These are phyloP conservation scores for Umbelopsis sp. DNA, from an alignment of 192 early-diverging fungal species.

Conservation along the genomic window DNA sequence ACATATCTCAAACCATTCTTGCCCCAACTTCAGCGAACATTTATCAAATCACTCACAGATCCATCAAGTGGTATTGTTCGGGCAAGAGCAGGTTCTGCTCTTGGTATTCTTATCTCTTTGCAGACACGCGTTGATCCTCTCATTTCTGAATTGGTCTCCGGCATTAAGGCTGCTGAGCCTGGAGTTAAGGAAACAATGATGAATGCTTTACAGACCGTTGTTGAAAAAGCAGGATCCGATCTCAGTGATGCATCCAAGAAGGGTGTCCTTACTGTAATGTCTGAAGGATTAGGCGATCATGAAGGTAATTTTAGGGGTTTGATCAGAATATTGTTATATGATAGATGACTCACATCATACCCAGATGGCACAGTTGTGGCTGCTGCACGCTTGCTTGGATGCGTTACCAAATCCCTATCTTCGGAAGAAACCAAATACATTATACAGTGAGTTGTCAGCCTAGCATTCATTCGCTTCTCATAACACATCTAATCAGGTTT, in stretches of 20 bases:
- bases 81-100: slow-evolving; percentile 77
- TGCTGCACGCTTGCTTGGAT: slow-evolving; percentile 14
- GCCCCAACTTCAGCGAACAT: slow-evolving; percentile 97
- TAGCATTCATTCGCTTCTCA: too few species aligned
- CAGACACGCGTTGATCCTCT: slow-evolving; percentile 81
- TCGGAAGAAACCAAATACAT: slow-evolving; percentile 13
- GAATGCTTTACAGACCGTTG: slow-evolving; percentile 69
- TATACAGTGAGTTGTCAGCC: slow-evolving; percentile 13
- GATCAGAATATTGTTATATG: background rate
- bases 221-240: slow-evolving; percentile 61
- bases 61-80: slow-evolving; percentile 72
- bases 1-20: slow-evolving; percentile 93
- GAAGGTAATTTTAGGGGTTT: slow-evolving; percentile 23
- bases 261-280: slow-evolving; percentile 59
- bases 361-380: slow-evolving; percentile 2
- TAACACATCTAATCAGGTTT: too few species aligned
- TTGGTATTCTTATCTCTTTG: slow-evolving; percentile 69
- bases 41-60: slow-evolving; percentile 88
- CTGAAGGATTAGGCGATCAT: slow-evolving; percentile 57
- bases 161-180: slow-evolving; percentile 64
- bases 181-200: slow-evolving; percentile 71
- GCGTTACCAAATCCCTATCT: background rate
- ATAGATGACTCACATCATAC: background rate
- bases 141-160: slow-evolving; percentile 71
- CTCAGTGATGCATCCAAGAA: slow-evolving; percentile 65